phyloP scores from a whole-genome alignment of 1,284 basidiomycete species.

The Cutaneotrichosporon curvatum region DNA sequence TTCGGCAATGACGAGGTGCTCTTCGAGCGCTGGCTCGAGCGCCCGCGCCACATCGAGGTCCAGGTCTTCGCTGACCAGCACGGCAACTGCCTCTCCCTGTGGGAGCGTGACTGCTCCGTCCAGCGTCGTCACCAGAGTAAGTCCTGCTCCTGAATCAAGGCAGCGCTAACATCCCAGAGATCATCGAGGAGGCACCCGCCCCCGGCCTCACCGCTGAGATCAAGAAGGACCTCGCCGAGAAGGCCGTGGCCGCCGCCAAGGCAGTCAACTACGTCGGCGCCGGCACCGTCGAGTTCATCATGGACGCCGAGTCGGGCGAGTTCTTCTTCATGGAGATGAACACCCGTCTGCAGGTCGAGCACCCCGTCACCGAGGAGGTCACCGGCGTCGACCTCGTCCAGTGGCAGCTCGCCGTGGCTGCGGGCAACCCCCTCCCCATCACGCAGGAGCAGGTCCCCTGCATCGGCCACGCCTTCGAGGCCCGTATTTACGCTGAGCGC shows the following conservation, averaged over 20 bases:
- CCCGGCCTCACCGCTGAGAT: slow-evolving; percentile 71
- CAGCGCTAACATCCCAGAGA: slow-evolving; percentile 24
- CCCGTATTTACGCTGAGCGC: slow-evolving; percentile 93
- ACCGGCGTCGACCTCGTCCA: slow-evolving; percentile 86
- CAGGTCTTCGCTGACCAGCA: slow-evolving; percentile 77
- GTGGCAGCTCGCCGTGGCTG: slow-evolving; percentile 89
- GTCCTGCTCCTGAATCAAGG: slow-evolving; percentile 5
- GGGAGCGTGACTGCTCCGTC: slow-evolving; percentile 91
- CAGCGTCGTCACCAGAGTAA: slow-evolving; percentile 80
- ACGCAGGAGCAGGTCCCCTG: slow-evolving; percentile 69
- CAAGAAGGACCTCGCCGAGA: slow-evolving; percentile 70
- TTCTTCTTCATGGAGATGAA: slow-evolving; percentile 98
- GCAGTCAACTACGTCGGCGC: slow-evolving; percentile 87
- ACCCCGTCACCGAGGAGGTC: slow-evolving; percentile 93
- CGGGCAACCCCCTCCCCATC: slow-evolving; percentile 76
- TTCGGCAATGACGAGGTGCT: slow-evolving; percentile 81
- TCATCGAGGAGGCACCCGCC: slow-evolving; percentile 67
- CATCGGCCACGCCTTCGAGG: slow-evolving; percentile 88
- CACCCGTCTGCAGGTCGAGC: slow-evolving; percentile 86
- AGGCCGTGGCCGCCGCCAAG: slow-evolving; percentile 82
- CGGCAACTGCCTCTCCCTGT: slow-evolving; percentile 74
- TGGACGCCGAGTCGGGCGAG: slow-evolving; percentile 73
- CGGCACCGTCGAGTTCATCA: slow-evolving; percentile 89
- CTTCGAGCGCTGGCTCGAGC: slow-evolving; percentile 77
- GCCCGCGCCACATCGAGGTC: slow-evolving; percentile 79